Conservation (phyloP, 371 early-diverging fungal genomes). For the Mortierella sp. region DNA sequence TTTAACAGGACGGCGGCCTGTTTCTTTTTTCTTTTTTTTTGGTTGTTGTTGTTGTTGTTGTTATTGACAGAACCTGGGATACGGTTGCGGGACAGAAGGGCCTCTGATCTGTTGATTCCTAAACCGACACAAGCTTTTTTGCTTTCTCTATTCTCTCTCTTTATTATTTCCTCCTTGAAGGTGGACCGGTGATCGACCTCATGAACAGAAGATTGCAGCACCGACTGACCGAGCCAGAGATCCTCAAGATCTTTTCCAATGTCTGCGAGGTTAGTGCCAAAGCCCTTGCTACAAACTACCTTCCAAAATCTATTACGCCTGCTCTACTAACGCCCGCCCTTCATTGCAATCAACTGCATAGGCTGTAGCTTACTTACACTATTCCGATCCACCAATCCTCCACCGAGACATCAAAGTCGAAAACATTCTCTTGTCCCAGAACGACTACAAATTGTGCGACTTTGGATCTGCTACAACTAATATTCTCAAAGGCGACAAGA, state of each 20-base stretch:
- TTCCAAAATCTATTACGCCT: neutral
- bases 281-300: neutral
- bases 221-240: constrained; percentile 81
- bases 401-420: constrained; percentile 92
- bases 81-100: no score
- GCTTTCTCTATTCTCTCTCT: constrained; percentile 1
- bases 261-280: constrained; percentile 70
- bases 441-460: constrained; percentile 90
- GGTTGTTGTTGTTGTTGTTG: no score
- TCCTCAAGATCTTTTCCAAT: constrained; percentile 87
- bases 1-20: neutral
- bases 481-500: constrained; percentile 62
- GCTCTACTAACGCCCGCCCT: neutral
- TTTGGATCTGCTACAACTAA: constrained; percentile 91
- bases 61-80: neutral
- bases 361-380: constrained; percentile 93
- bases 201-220: constrained; percentile 82
- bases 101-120: no score
- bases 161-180: constrained; percentile 40
- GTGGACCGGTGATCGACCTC: constrained; percentile 87
- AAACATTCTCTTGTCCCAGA: constrained; percentile 57
- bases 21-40: no score
- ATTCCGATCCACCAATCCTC: constrained; percentile 73
- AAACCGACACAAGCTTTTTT: neutral
- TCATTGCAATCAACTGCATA: constrained; percentile 23